A percentile compares a stretch with the other conserved stretches of the same genome.
Evolutionary conservation across 2,329 filamentous ascomycete genomes (phyloP).

Genomic region (Trichoderma sp.): DNA sequence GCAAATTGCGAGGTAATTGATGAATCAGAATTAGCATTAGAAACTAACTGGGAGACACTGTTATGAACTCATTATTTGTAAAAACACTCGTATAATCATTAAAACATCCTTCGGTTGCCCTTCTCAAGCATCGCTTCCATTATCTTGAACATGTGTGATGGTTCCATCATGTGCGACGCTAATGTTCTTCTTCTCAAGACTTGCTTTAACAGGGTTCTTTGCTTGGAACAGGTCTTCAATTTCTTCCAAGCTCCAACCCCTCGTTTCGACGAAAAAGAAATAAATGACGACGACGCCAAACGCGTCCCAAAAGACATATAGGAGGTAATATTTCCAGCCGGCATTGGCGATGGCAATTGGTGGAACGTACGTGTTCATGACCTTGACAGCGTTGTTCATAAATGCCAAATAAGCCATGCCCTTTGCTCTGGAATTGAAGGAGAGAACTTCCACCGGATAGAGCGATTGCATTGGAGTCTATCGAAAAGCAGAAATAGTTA

Average conservation of each 20-base stretch:
- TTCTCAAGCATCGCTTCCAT: background rate
- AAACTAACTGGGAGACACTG: background rate
- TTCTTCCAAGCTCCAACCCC: slow-evolving; percentile 5
- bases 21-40: background rate
- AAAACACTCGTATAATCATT: background rate
- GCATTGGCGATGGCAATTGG: slow-evolving; percentile 1
- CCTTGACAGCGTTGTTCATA: slow-evolving; percentile 8
- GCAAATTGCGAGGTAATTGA: background rate
- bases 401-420: slow-evolving; percentile 1
- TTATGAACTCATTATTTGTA: background rate
- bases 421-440: background rate
- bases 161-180: background rate
- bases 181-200: background rate
- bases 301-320: slow-evolving; percentile 1
- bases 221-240: background rate
- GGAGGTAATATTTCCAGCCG: background rate
- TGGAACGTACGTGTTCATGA: background rate
- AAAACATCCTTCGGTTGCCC: background rate
- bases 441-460: background rate
- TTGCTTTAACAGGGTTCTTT: background rate
- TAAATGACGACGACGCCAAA: slow-evolving; percentile 3
- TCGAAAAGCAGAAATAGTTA: background rate
- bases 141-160: background rate
- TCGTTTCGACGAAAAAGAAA: background rate
- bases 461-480: slow-evolving; percentile 5